Evolutionary conservation across 352 stramenopile genomes (phyloP).

Genomic region (Phytopythium boreale): DNA sequence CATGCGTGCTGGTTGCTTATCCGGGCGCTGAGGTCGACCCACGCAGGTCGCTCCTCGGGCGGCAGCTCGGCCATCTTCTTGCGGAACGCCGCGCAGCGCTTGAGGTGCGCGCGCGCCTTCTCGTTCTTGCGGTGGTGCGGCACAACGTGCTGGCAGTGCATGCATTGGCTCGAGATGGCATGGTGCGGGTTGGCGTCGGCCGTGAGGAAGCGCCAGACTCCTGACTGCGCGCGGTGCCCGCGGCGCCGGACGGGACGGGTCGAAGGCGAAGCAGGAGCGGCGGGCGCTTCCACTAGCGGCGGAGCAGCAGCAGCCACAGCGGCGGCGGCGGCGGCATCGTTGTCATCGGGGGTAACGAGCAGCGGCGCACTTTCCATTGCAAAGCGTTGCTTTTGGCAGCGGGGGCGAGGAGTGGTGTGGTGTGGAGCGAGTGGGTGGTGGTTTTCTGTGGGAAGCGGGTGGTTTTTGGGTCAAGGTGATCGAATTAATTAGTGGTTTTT

Average conservation of each 20-base stretch:
- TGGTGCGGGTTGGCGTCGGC: slow-evolving; percentile 19
- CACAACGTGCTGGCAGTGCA: slow-evolving; percentile 18
- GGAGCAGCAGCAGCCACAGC: too few relatives aligned
- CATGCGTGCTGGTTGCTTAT: neutral
- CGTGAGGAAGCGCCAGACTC: slow-evolving; percentile 25
- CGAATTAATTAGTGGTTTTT: too few relatives aligned
- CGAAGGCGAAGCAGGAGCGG: too few relatives aligned
- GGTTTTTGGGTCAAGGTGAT: too few relatives aligned
- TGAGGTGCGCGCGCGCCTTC: slow-evolving; percentile 28
- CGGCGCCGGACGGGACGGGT: slow-evolving; percentile 9
- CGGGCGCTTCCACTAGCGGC: too few relatives aligned
- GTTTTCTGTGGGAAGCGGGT: too few relatives aligned
- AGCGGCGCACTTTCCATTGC: too few relatives aligned
- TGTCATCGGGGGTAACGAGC: too few relatives aligned
- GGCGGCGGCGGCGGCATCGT: too few relatives aligned
- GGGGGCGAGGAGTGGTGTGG: too few relatives aligned
- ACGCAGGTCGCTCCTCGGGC: slow-evolving; percentile 5
- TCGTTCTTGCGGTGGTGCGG: slow-evolving; percentile 38
- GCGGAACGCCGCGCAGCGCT: slow-evolving; percentile 19
- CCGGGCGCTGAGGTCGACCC: slow-evolving; percentile 13
- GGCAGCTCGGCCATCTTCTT: neutral
- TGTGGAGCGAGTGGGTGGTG: too few relatives aligned
- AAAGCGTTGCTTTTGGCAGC: too few relatives aligned
- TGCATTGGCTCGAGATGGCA: slow-evolving; percentile 13
- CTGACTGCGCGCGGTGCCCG: slow-evolving; percentile 23